Base-by-base conservation (phyloP, 768 basidiomycete species). In the Cyathus striatus region DNA sequence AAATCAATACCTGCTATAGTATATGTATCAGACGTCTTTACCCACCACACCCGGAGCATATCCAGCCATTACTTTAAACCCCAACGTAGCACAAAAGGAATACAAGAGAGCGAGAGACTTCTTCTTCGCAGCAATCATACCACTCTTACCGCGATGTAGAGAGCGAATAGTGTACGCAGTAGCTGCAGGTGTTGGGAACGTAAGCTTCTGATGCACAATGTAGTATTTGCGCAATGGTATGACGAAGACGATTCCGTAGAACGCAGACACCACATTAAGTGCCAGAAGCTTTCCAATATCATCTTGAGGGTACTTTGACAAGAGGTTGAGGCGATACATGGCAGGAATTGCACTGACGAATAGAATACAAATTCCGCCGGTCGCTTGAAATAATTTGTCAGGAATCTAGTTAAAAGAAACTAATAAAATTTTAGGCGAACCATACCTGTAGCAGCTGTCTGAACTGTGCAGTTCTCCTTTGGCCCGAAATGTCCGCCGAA, bases 221-320 rank as follows among this genome's bases (percentile, higher is more conserved):
- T 76, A 83, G 58, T 77, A 78, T 49, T 73, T 74, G 42, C 78
- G 71, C 24, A 81, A 61, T 1, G 81, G 80, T 42, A 83, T 76
- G 43, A 78, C 78, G 66, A 85, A 84, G 59, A 81, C 79, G 6
- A 81, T 71, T 34, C 78, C 79, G 48, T 78, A 81, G 65, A 81
- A 78, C 26, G 72, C 74, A 39, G 73, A 68, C 46, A 69, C 73
- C 10, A 69, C 58, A 6, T 75, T 76, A 30, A 83, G 65, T 1
- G 77, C 72, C 47, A 81, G 75, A 14, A 83, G 61, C 37, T 66
- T 70, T 2, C 78, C 79, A 36, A 77, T 64, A 44, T 83, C 81
- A 22, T 76, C 49, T 34, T 66, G 43, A 3, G 81, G 79, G 6
- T 63, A 47, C 6, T 56, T 55, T 12, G 69, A 66, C 18, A 81